These are phyloP conservation scores for Thraustotheca clavata DNA, from an alignment of 352 stramenopile species.

Conservation along the genomic window DNA sequence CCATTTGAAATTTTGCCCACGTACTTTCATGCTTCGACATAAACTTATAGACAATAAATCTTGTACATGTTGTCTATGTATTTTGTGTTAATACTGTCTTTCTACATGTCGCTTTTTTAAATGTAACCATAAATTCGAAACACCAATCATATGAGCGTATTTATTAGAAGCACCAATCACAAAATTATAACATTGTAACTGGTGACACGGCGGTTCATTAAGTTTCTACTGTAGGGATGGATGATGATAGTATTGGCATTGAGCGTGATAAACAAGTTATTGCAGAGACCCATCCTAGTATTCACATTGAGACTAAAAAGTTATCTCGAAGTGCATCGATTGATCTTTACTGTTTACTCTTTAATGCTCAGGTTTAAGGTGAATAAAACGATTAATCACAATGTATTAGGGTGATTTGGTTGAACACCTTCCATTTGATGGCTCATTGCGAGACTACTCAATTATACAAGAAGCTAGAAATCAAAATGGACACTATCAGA, in stretches of 20 bases:
- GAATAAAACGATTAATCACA: not conserved
- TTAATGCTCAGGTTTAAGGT: constrained; percentile 3
- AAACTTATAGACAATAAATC: too few relatives aligned
- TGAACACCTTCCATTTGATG: not conserved
- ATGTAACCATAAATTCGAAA: too few relatives aligned
- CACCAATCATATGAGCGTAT: too few relatives aligned
- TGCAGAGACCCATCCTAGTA: not conserved
- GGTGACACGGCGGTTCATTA: too few relatives aligned
- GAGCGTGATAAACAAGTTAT: not conserved
- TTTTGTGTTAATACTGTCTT: too few relatives aligned
- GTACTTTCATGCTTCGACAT: constrained; percentile 47
- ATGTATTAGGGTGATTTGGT: constrained; percentile 2
- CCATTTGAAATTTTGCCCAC: constrained; percentile 70
- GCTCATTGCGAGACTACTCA: not conserved
- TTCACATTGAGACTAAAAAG: not conserved
- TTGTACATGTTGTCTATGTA: too few relatives aligned
- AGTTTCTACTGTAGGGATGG: too few relatives aligned
- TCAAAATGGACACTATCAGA: constrained; percentile 18
- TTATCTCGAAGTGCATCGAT: not conserved
- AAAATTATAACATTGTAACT: too few relatives aligned
- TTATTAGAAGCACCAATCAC: too few relatives aligned
- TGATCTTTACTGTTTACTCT: constrained; percentile 18
- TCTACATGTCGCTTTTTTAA: too few relatives aligned
- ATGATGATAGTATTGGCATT: not conserved
- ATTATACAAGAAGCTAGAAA: constrained; percentile 15